Percentiles rank a stretch among this genome's conserved stretches.
Conservation (phyloP, 768 basidiomycete genomes). For the Glaciozyma antarctica region DNA sequence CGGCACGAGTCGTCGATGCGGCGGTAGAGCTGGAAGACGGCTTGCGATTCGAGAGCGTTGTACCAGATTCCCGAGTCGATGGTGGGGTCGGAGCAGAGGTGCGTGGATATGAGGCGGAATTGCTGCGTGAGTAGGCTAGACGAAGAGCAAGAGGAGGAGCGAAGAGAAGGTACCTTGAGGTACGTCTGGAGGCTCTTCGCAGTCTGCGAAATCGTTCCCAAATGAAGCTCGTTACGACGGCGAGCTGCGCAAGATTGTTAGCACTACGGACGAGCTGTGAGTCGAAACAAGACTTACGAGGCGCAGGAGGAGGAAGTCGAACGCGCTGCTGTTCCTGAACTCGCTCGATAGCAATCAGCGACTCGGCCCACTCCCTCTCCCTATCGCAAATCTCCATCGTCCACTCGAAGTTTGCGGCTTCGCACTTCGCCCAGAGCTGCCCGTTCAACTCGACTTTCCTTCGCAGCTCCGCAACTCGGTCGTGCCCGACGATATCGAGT, state of each 20-base stretch:
- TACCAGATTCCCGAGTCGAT: not conserved
- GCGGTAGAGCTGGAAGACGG: constrained; percentile 8
- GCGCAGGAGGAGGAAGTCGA: not conserved
- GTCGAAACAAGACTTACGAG: not conserved
- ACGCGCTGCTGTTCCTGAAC: not conserved
- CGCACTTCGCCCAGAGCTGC: not conserved
- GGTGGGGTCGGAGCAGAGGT: not conserved
- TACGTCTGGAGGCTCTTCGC: not conserved
- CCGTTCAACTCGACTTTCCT: not conserved
- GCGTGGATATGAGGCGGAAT: not conserved
- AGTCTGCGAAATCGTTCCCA: not conserved
- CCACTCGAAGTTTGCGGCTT: not conserved
- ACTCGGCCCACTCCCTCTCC: not conserved
- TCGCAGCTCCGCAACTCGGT: too few relatives aligned
- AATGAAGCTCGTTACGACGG: not conserved
- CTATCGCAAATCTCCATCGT: not conserved
- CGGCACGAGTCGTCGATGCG: constrained; percentile 1
- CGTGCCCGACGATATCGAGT: not conserved
- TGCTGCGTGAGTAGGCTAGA: not conserved
- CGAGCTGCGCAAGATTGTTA: too few relatives aligned
- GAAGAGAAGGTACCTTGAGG: constrained; percentile 3
- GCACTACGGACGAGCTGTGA: not conserved
- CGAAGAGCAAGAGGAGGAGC: not conserved
- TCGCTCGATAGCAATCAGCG: not conserved
- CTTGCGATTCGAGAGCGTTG: not conserved